A percentile compares a stretch with the other conserved stretches of the same genome.
Conservation (phyloP, 2,329 filamentous ascomycete genomes). For the Aspergillus alliaceus region DNA sequence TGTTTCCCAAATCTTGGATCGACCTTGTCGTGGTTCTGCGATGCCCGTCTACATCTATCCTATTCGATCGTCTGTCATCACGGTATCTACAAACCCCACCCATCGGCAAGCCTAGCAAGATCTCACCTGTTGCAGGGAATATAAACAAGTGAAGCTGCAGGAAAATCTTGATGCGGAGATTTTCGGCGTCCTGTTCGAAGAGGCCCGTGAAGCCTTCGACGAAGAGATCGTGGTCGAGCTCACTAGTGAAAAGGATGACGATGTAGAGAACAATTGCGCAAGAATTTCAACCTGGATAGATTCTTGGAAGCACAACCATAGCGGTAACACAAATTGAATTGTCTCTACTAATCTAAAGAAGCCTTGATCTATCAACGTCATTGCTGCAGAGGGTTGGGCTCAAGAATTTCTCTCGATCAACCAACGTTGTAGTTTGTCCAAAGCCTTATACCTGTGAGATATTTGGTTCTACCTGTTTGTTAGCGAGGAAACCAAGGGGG, state of each 20-base stretch:
- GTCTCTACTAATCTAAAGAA: neutral
- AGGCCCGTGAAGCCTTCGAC: slow-evolving; percentile 83
- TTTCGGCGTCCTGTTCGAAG: slow-evolving; percentile 89
- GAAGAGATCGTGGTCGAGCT: slow-evolving; percentile 87
- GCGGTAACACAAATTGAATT: slow-evolving; percentile 28
- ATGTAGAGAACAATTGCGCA: slow-evolving; percentile 87
- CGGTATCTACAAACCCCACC: slow-evolving; percentile 51
- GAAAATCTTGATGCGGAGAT: slow-evolving; percentile 98
- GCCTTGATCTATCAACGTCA: neutral
- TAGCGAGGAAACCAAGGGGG: slow-evolving; percentile 7
- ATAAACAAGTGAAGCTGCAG: slow-evolving; percentile 82
- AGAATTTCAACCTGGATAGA: slow-evolving; percentile 78
- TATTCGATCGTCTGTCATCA: slow-evolving; percentile 80
- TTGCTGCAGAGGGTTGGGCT: neutral
- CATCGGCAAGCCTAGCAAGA: slow-evolving; percentile 3
- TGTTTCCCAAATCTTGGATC: slow-evolving; percentile 91
- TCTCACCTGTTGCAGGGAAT: slow-evolving; percentile 57
- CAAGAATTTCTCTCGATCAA: slow-evolving; percentile 51
- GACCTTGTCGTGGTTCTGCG: slow-evolving; percentile 91
- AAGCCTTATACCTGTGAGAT: slow-evolving; percentile 84
- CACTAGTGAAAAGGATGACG: slow-evolving; percentile 74
- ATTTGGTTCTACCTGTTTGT: slow-evolving; percentile 68
- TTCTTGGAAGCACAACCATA: slow-evolving; percentile 69
- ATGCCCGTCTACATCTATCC: slow-evolving; percentile 69
- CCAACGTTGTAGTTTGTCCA: slow-evolving; percentile 84